Conservation (phyloP, 1,284 basidiomycete species). For the Meripilus lineatus region DNA sequence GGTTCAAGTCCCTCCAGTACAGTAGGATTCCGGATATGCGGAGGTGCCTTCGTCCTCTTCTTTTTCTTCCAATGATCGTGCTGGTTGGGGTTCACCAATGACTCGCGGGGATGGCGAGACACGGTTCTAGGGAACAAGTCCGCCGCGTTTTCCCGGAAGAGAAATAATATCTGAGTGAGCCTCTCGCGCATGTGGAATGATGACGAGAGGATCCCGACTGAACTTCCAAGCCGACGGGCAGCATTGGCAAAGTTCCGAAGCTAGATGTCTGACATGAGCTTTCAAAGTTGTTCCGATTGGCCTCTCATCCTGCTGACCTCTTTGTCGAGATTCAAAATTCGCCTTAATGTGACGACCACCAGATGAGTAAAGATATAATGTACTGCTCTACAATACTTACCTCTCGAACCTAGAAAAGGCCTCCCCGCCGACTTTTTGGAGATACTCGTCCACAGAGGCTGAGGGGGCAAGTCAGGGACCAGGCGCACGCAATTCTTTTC, state of each 20-base stretch:
- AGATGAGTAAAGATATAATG: slow-evolving; percentile 1
- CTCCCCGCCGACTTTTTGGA: slow-evolving; percentile 60
- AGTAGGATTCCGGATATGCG: slow-evolving; percentile 44
- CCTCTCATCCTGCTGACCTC: slow-evolving; percentile 46
- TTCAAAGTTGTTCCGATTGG: slow-evolving; percentile 5
- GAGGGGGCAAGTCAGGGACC: no score
- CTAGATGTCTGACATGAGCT: slow-evolving; percentile 26
- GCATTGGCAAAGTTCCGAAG: slow-evolving; percentile 70
- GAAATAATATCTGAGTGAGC: slow-evolving; percentile 56
- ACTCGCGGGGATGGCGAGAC: slow-evolving; percentile 39
- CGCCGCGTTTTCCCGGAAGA: slow-evolving; percentile 68
- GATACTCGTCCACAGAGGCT: slow-evolving; percentile 65
- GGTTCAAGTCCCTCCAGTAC: slow-evolving; percentile 53
- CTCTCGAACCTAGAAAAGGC: slow-evolving; percentile 57
- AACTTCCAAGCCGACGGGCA: slow-evolving; percentile 66
- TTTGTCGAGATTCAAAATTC: slow-evolving; percentile 58
- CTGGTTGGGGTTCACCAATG: slow-evolving; percentile 31
- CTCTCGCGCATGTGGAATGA: slow-evolving; percentile 65
- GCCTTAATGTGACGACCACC: slow-evolving; percentile 28
- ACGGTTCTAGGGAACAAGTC: slow-evolving; percentile 66
- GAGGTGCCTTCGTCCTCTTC: slow-evolving; percentile 28
- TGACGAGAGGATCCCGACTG: slow-evolving; percentile 67
- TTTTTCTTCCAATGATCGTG: slow-evolving; percentile 21
- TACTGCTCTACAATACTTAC: slow-evolving; percentile 26
- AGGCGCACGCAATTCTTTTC: no score